Conservation (phyloP, 2,329 filamentous ascomycete genomes). For the Raffaelea arxii region DNA sequence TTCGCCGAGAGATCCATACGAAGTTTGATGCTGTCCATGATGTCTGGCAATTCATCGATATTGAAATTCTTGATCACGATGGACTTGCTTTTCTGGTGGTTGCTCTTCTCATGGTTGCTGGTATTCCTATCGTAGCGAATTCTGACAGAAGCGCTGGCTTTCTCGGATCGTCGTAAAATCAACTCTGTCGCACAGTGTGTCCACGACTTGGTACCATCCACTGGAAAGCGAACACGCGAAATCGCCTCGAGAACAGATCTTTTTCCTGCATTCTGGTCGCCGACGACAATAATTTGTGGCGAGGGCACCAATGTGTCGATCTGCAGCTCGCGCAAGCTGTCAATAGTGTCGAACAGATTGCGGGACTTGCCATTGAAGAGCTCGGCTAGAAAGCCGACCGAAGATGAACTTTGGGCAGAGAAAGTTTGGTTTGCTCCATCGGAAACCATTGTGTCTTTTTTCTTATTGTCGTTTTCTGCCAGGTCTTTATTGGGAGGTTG, state of each 20-base stretch:
- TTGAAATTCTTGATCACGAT: constrained; percentile 7
- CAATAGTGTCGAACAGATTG: constrained; percentile 28
- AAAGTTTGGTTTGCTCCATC: too few relatives aligned
- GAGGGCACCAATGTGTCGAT: constrained; percentile 29
- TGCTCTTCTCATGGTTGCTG: constrained; percentile 15
- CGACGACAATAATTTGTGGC: constrained; percentile 45
- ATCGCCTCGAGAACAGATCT: constrained; percentile 57
- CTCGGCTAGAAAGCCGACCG: too few relatives aligned
- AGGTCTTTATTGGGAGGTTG: too few relatives aligned
- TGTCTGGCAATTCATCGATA: constrained; percentile 18
- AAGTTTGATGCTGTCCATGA: constrained; percentile 29
- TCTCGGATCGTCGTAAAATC: constrained; percentile 37
- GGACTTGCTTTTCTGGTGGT: constrained; percentile 20
- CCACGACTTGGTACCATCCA: constrained; percentile 47
- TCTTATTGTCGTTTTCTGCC: too few relatives aligned
- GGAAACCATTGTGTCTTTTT: too few relatives aligned
- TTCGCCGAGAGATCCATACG: constrained; percentile 44
- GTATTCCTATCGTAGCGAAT: constrained; percentile 25
- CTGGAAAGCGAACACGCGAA: constrained; percentile 50
- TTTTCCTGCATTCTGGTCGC: constrained; percentile 54
- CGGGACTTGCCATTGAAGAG: too few relatives aligned
- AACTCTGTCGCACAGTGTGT: constrained; percentile 56
- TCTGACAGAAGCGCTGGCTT: constrained; percentile 23
- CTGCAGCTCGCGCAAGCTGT: constrained; percentile 25
- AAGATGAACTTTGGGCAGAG: too few relatives aligned